Base-by-base conservation (phyloP, 139 green algal species). In the Chlamydomonas sp. region DNA sequence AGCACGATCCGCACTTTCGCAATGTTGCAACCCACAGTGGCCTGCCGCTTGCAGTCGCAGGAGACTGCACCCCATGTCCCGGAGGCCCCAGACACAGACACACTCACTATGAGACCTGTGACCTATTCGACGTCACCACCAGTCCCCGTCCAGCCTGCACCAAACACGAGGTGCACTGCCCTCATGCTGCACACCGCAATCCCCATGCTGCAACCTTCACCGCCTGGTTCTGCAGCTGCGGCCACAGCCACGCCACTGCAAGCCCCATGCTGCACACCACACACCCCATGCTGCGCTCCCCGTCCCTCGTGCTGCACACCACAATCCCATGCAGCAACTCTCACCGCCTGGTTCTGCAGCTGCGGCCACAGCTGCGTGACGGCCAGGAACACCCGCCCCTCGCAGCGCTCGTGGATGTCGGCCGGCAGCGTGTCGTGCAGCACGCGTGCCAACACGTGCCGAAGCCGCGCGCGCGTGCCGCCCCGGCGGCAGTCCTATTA, bases 381-480 rank as follows among this genome's bases (percentile, higher is more conserved):
- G 1, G 90, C 85, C 6, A 92, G 81, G 72, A 76, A 77, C 14
- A 71, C 86, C 7, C 16, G 18, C 6, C 89, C 86, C n/a, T 80
- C 76, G 74, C 76, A 89, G 61, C 88, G 80, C 57, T 80, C 59
- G 81, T 92, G 90, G 69, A 80, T 82, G 78, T 92, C 90, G 17
- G 83, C 61, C 57, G 90, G 90, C 67, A 93, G 78, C 7, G 83
- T 57, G 3, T 77, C 67, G 15, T 89, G 58, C 69, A 92, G n/a
- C 63, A 81, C 69, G 1, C 76, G 31, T 49, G 57, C 15, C n/a
- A 95, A 68, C 20, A 90, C 80, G n/a, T 17, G 63, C 49, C 74
- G 85, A 63, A 89, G 92, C 85, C 87, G 91, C 87, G 62, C 93
- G 84, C 90, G 85, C 4, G 90, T 93, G 63, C 90, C 90, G 64